These are phyloP conservation scores for Aspergillus haitiensis DNA, from an alignment of 495 filamentous ascomycete species.

Conservation along the genomic window DNA sequence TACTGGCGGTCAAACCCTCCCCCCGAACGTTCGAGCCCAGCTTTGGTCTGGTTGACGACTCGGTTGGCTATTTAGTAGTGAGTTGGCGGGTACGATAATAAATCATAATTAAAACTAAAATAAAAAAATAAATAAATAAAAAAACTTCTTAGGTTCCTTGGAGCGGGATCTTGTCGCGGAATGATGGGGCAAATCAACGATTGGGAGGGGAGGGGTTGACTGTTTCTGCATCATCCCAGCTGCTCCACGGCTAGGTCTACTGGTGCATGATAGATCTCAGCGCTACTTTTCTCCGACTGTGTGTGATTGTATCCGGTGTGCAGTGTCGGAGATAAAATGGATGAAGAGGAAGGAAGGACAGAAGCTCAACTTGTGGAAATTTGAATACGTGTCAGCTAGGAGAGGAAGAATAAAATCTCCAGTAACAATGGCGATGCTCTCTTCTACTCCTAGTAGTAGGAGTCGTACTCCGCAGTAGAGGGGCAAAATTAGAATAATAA, in stretches of 20 bases:
- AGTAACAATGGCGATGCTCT: no score
- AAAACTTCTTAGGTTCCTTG: conserved; percentile 5
- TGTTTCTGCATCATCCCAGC: conserved; percentile 14
- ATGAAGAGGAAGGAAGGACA: not conserved
- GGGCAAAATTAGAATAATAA: not conserved
- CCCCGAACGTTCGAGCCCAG: conserved; percentile 27
- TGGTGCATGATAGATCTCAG: conserved; percentile 18
- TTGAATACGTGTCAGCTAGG: no score
- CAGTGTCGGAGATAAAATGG: conserved; percentile 4
- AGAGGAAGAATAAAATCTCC: no score
- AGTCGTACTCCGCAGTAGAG: not conserved
- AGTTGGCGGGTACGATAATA: conserved; percentile 13
- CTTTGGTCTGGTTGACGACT: conserved; percentile 18
- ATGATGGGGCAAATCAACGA: conserved; percentile 14
- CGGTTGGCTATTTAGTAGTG: conserved; percentile 14
- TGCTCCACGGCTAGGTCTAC: conserved; percentile 13
- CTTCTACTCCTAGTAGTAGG: no score
- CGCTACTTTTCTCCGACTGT: conserved; percentile 1
- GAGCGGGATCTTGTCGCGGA: conserved; percentile 17
- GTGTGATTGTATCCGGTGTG: conserved; percentile 5
- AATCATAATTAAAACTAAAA: not conserved
- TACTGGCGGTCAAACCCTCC: conserved; percentile 25
- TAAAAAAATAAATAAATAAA: conserved; percentile 3
- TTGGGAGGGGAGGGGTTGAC: not conserved
- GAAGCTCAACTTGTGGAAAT: no score